A percentile compares a stretch with the other conserved stretches of the same genome.
Evolutionary conservation across 2,329 filamentous ascomycete species (phyloP).

Genomic region (Claviceps spartinae): DNA sequence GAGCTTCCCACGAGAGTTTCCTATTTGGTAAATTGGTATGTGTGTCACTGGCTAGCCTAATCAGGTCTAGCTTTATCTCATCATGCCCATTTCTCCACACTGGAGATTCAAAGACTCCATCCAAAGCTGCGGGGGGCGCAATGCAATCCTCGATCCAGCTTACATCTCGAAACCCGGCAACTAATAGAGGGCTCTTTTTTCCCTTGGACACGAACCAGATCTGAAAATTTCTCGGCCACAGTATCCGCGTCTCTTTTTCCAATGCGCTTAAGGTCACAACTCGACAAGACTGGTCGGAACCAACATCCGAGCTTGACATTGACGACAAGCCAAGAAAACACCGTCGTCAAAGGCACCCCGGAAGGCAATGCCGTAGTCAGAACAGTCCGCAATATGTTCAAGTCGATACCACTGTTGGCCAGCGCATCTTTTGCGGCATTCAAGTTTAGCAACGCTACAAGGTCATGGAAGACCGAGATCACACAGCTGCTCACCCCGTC

Average conservation of each 20-base stretch:
- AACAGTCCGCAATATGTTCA: constrained; percentile 1
- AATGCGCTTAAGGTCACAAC: not conserved
- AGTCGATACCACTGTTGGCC: not conserved
- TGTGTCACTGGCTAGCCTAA: not conserved
- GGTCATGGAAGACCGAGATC: not conserved
- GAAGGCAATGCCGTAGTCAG: not conserved
- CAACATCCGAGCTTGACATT: not conserved
- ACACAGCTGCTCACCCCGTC: not conserved
- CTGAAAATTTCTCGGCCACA: too few relatives aligned
- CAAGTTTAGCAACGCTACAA: not conserved
- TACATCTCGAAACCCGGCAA: too few relatives aligned
- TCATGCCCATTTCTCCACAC: not conserved
- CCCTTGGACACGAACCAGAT: too few relatives aligned
- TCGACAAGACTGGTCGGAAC: not conserved
- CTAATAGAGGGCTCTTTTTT: too few relatives aligned
- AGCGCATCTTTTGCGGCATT: not conserved
- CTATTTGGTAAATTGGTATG: not conserved
- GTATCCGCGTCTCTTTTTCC: too few relatives aligned
- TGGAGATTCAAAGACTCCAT: not conserved
- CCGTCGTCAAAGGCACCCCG: not conserved
- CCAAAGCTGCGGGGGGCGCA: not conserved
- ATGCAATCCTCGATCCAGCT: too few relatives aligned
- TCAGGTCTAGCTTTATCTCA: not conserved
- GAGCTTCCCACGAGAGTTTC: not conserved
- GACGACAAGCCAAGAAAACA: not conserved